Evolutionary conservation across 495 filamentous ascomycete genomes (phyloP), one percentile per base, ranked within the genome.

Genomic region (Trichoderma orchidacearum): DNA sequence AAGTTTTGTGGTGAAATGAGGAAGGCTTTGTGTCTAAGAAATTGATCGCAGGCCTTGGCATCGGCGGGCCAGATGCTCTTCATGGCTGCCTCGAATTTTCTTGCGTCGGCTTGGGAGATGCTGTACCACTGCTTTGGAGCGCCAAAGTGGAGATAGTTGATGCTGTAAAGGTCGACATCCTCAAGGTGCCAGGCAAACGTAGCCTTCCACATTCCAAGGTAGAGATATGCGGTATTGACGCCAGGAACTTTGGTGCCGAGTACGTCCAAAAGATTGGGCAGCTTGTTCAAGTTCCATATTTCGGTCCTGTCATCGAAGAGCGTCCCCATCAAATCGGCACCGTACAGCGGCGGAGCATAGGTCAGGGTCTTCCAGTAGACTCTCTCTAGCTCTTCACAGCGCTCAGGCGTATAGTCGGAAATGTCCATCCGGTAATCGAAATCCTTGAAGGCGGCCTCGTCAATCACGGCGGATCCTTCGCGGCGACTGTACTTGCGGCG

Each of bases 91-190:
- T 98, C 93, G 66, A 98, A 98, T 9, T 85, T 81, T 51, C 88
- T 78, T n/a, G 93, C 93, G 69, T 98, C 93, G 56, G 85, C 86
- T 66, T 96, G 94, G 1, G 92, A 95, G 58, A 98, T 98, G 68
- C 90, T 96, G 71, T 98, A 98, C 93, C 93, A 98, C 66, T 98
- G 93, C 68, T 98, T 98, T 4, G 93, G 93, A 11, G 93, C 93
- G 41, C 93, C 93, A 66, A 98, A 98, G 66, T 98, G 93, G 58
- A 98, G 90, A 68, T 96, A 98, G 73, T 98, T 98, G 76, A 98
- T 98, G 71, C 91, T 96, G 78, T 97, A 97, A 2, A 98, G 80
- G 72, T 98, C 93, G 55, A 98, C 90, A 72, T 98, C 93, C 65
- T 98, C 93, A 35, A 98, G 73, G 80, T 98, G 93, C 93, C 93